Evolutionary conservation across 495 filamentous ascomycete species (phyloP).

Genomic region (Daldinia grandis): DNA sequence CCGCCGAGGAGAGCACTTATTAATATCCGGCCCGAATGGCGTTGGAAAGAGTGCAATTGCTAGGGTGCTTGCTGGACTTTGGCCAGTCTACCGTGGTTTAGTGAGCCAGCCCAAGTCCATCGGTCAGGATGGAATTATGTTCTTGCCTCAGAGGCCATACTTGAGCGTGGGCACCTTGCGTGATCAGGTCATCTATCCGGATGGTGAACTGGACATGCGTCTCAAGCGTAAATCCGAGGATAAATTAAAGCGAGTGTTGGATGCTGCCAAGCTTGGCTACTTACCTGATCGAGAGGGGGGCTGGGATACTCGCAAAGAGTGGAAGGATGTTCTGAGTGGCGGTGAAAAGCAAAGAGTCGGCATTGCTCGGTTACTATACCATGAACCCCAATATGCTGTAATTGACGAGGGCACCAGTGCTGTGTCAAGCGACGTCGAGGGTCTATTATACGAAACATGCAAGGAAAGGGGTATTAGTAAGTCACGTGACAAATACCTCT

Average conservation of each 20-base stretch:
- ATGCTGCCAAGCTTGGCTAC: conserved; percentile 86
- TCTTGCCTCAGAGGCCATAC: conserved; percentile 94
- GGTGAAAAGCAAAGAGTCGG: conserved; percentile 98
- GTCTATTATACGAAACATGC: conserved; percentile 86
- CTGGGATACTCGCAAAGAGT: conserved; percentile 96
- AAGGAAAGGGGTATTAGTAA: conserved; percentile 92
- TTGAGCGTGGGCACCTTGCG: conserved; percentile 92
- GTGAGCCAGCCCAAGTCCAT: conserved; percentile 82
- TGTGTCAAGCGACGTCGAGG: conserved; percentile 93
- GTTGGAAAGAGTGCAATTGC: conserved; percentile 92
- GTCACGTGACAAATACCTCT: conserved; percentile 36
- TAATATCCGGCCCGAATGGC: conserved; percentile 95
- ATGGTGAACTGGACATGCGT: conserved; percentile 93
- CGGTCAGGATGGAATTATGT: conserved; percentile 95
- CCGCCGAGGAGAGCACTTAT: conserved; percentile 86
- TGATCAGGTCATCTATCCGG: conserved; percentile 98
- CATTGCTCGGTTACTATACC: conserved; percentile 89
- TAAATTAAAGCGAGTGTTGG: conserved; percentile 76
- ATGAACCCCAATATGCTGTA: conserved; percentile 92
- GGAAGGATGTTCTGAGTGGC: conserved; percentile 96
- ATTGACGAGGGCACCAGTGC: conserved; percentile 96
- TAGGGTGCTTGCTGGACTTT: conserved; percentile 89
- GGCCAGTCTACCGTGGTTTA: conserved; percentile 92
- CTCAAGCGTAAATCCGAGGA: conserved; percentile 77
- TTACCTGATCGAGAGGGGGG: conserved; percentile 91